A percentile compares a stretch with the other conserved stretches of the same genome.
phyloP scores from a whole-genome alignment of 1,139 yeast genomes.

The Lizanozyma gosingica region DNA sequence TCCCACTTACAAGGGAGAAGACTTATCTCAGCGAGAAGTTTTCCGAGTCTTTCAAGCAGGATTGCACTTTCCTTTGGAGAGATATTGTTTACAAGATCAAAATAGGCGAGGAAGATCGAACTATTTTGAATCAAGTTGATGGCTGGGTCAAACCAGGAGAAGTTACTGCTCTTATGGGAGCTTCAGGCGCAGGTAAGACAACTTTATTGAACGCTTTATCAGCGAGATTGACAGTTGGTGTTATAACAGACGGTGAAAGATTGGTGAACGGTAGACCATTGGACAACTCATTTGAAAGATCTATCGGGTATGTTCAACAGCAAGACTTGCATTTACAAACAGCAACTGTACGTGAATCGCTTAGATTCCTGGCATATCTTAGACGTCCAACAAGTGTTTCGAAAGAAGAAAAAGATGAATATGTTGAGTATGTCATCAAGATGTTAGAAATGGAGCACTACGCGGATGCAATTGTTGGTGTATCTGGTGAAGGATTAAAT shows the following conservation, averaged over 20 bases:
- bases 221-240: slow-evolving; percentile 50
- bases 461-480: slow-evolving; percentile 58
- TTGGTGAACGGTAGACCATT: slow-evolving; percentile 48
- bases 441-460: slow-evolving; percentile 51
- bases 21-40: slow-evolving; percentile 1
- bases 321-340: slow-evolving; percentile 54
- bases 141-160: slow-evolving; percentile 65
- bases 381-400: slow-evolving; percentile 46
- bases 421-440: slow-evolving; percentile 49
- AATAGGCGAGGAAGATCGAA: slow-evolving; percentile 54
- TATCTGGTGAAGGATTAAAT: slow-evolving; percentile 48
- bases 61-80: slow-evolving; percentile 69
- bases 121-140: slow-evolving; percentile 49
- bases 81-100: slow-evolving; percentile 67
- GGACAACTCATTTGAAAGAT: slow-evolving; percentile 45
- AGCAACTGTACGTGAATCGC: slow-evolving; percentile 52
- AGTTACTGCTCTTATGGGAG: slow-evolving; percentile 58
- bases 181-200: slow-evolving; percentile 65
- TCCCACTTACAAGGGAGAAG: not conserved
- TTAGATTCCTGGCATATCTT: slow-evolving; percentile 51
- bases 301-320: slow-evolving; percentile 61
- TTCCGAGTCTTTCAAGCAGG: slow-evolving; percentile 5
- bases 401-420: slow-evolving; percentile 41
- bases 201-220: slow-evolving; percentile 53
- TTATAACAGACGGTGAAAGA: slow-evolving; percentile 50